Conservation (phyloP, 257 asterid species). For the Solanum arcanum region DNA sequence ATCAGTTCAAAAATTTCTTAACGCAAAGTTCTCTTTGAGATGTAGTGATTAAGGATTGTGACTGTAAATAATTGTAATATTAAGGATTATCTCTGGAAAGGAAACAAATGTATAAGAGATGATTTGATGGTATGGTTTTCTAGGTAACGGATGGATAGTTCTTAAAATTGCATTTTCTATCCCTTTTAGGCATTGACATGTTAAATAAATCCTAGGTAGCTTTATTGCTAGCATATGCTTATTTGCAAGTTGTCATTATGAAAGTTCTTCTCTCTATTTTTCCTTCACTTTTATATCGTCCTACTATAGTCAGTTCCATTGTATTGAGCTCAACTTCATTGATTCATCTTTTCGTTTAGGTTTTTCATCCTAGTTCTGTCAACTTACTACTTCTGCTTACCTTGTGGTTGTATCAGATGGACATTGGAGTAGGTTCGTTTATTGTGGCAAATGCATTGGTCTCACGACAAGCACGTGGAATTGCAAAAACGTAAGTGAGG, state of each 20-base stretch:
- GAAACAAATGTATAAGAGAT: neutral
- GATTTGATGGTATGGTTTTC: neutral
- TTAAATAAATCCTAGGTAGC: neutral
- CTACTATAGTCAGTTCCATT: neutral
- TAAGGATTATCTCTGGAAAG: neutral
- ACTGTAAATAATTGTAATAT: neutral
- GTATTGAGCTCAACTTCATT: neutral
- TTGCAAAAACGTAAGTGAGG: slow-evolving; percentile 39
- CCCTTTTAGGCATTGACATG: neutral
- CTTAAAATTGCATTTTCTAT: neutral
- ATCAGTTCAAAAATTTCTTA: neutral
- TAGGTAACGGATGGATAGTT: neutral
- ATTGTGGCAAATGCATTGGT: slow-evolving; percentile 78
- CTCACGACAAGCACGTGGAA: slow-evolving; percentile 84
- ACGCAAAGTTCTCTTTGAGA: neutral
- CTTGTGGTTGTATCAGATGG: slow-evolving; percentile 56
- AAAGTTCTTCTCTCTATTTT: neutral
- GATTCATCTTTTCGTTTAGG: neutral
- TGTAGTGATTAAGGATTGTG: neutral
- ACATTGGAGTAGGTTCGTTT: slow-evolving; percentile 92
- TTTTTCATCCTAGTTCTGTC: neutral
- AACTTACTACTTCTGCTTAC: neutral
- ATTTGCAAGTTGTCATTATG: neutral
- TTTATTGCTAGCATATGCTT: neutral
- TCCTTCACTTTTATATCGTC: neutral